Evolutionary conservation across 2,329 filamentous ascomycete genomes (phyloP).

Genomic region (Pseudogymnoascus sp.): DNA sequence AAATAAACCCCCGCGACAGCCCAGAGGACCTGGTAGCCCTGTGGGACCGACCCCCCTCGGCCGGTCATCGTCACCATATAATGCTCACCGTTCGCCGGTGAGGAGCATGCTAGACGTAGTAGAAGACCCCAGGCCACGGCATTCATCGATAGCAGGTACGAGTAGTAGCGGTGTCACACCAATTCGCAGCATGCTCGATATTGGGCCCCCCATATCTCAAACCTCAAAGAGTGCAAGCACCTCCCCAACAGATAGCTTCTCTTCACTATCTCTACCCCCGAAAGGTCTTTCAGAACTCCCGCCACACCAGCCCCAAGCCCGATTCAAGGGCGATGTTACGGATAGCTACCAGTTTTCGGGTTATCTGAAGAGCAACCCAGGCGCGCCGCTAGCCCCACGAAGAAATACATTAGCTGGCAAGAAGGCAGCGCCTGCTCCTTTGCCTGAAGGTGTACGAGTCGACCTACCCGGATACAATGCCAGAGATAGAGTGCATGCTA

Average conservation of each 20-base stretch:
- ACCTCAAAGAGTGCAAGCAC: conserved; percentile 38
- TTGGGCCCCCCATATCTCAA: conserved; percentile 27
- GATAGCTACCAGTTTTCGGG: conserved; percentile 55
- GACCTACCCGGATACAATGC: conserved; percentile 40
- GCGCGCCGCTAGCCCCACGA: conserved; percentile 38
- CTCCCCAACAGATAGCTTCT: conserved; percentile 38
- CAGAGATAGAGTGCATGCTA: conserved; percentile 22
- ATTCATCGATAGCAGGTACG: conserved; percentile 23
- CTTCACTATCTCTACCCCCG: neutral
- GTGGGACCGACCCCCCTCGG: conserved; percentile 24
- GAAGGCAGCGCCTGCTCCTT: conserved; percentile 32
- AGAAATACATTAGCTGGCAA: conserved; percentile 43
- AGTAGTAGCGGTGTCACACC: conserved; percentile 36
- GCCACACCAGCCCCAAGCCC: conserved; percentile 40
- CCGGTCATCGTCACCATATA: conserved; percentile 48
- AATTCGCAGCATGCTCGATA: conserved; percentile 60
- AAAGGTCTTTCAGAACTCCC: conserved; percentile 51
- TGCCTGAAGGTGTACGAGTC: conserved; percentile 37
- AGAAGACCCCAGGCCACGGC: conserved; percentile 31
- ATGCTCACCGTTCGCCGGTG: conserved; percentile 56
- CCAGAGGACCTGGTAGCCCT: conserved; percentile 26
- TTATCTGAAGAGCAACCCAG: conserved; percentile 45
- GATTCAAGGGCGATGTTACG: conserved; percentile 38
- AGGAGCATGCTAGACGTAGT: conserved; percentile 61
- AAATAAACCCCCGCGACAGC: conserved; percentile 14